phyloP scores from a whole-genome alignment of 2,329 filamentous ascomycete species.

The Botryotinia narcissicola region DNA sequence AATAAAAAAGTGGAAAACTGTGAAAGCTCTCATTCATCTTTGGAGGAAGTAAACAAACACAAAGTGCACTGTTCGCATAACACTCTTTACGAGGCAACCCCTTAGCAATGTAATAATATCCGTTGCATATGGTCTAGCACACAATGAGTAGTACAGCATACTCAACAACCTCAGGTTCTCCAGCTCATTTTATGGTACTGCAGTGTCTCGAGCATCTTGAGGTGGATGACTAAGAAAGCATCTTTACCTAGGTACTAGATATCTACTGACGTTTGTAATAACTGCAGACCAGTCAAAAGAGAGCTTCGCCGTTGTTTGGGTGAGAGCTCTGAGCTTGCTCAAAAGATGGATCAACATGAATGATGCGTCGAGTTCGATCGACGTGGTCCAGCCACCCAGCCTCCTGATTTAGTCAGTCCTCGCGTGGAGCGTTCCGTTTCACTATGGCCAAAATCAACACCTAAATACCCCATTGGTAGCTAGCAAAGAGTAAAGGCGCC shows the following conservation, averaged over 20 bases:
- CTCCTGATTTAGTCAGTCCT: slow-evolving; percentile 4
- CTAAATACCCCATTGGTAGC: not conserved
- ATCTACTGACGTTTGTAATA: not conserved
- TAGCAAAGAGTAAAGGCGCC: not conserved
- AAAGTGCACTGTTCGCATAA: slow-evolving; percentile 11
- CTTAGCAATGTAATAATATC: not conserved
- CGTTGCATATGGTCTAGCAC: not conserved
- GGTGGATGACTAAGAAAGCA: not conserved
- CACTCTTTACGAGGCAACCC: not conserved
- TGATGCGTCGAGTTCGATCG: slow-evolving; percentile 14
- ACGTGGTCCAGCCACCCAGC: slow-evolving; percentile 16
- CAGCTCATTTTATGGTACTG: not conserved
- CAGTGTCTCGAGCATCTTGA: not conserved
- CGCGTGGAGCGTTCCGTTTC: not conserved
- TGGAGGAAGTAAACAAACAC: slow-evolving; percentile 7
- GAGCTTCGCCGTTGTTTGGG: not conserved
- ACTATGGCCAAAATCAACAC: not conserved
- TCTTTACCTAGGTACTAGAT: not conserved
- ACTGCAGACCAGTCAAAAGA: not conserved
- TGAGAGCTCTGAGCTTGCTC: not conserved
- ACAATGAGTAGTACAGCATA: not conserved
- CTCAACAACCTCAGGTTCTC: not conserved
- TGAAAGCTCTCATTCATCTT: slow-evolving; percentile 5
- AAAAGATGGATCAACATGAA: slow-evolving; percentile 5
- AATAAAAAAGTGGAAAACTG: slow-evolving; percentile 6